Evolutionary conservation across 352 stramenopile species (phyloP).

Genomic region (Phytophthora cryptogea): DNA sequence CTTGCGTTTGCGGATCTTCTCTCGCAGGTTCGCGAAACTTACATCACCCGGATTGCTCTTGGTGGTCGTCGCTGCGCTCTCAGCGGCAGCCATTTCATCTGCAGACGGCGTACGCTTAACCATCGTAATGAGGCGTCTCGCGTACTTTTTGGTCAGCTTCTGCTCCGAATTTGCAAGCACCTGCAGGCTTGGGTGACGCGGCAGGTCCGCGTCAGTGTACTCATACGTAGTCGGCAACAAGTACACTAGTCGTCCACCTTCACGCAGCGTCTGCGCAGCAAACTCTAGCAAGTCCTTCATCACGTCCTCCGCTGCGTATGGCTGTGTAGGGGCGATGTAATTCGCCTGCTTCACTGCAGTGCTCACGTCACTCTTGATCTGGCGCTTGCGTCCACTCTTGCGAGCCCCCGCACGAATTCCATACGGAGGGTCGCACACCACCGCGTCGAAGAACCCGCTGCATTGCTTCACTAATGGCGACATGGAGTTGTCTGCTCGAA

Average conservation of each 20-base stretch:
- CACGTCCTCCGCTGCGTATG: constrained; percentile 96
- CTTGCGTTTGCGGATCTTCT: constrained; percentile 80
- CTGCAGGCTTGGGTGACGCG: constrained; percentile 67
- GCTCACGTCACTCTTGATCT: constrained; percentile 34
- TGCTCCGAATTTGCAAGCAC: constrained; percentile 85
- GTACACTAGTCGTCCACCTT: constrained; percentile 87
- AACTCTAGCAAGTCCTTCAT: constrained; percentile 97
- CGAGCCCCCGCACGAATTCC: constrained; percentile 93
- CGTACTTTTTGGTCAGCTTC: constrained; percentile 84
- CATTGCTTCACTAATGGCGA: constrained; percentile 59
- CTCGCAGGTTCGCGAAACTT: constrained; percentile 74
- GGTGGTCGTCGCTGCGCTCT: constrained; percentile 12
- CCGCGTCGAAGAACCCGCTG: constrained; percentile 81
- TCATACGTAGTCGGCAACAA: constrained; percentile 84
- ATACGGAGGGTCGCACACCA: constrained; percentile 95
- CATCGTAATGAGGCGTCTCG: constrained; percentile 88
- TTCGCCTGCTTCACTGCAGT: constrained; percentile 66
- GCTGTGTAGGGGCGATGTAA: constrained; percentile 96
- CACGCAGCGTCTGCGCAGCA: constrained; percentile 68
- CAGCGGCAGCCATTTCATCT: constrained; percentile 19
- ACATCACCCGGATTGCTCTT: constrained; percentile 38
- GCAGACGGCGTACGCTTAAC: constrained; percentile 53
- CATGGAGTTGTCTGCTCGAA: constrained; percentile 92
- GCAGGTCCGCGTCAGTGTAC: constrained; percentile 82
- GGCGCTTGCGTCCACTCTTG: constrained; percentile 85